phyloP scores from a whole-genome alignment of 108 stramenopile genomes.

The Cylindrotheca fusiformis region DNA sequence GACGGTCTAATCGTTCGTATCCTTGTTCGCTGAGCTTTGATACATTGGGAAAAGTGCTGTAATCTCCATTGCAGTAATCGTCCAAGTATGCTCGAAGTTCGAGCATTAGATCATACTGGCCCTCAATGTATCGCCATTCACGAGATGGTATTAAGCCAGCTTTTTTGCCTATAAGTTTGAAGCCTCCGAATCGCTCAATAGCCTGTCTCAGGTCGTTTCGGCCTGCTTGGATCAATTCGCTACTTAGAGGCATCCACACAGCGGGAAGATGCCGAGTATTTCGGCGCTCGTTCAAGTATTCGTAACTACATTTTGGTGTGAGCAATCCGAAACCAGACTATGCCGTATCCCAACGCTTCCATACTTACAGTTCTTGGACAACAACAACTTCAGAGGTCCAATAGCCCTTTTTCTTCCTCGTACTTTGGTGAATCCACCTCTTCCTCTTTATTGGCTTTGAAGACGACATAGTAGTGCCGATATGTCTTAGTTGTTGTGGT shows the following conservation, averaged over 20 bases:
- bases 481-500: slow-evolving; percentile 13
- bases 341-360: too few relatives aligned
- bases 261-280: slow-evolving; percentile 42
- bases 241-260: slow-evolving; percentile 70
- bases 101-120: slow-evolving; percentile 53
- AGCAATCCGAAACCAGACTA: too few relatives aligned
- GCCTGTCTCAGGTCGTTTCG: slow-evolving; percentile 44
- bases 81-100: slow-evolving; percentile 51
- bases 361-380: slow-evolving; percentile 47
- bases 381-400: slow-evolving; percentile 40
- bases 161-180: slow-evolving; percentile 13
- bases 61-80: slow-evolving; percentile 30
- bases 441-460: background rate
- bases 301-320: slow-evolving; percentile 30
- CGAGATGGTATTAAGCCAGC: slow-evolving; percentile 59
- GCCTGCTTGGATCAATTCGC: slow-evolving; percentile 46
- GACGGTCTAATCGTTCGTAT: slow-evolving; percentile 15
- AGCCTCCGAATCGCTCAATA: slow-evolving; percentile 47
- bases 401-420: slow-evolving; percentile 43
- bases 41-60: slow-evolving; percentile 40
- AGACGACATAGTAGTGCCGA: background rate
- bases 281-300: slow-evolving; percentile 43
- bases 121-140: slow-evolving; percentile 75
- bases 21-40: slow-evolving; percentile 15
- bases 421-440: slow-evolving; percentile 19